Conservation (phyloP, 345 rosid species). For the Hibiscus trionum region DNA sequence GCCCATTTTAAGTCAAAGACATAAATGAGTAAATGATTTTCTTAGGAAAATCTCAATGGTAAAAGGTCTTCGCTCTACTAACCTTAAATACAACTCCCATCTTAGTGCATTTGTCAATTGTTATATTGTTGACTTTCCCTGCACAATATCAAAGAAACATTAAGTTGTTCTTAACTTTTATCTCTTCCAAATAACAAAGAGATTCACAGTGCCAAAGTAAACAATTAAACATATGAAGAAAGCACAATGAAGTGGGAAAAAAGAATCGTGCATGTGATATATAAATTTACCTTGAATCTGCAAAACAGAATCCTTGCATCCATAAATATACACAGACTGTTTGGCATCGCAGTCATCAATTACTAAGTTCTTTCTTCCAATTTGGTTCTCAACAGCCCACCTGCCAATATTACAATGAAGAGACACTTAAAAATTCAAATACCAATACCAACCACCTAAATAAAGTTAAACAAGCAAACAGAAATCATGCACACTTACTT, state of each 20-base stretch:
- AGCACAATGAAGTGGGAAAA: background rate
- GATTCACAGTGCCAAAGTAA: background rate
- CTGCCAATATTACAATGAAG: constrained; percentile 29
- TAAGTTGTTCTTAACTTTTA: constrained; percentile 4
- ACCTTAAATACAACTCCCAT: constrained; percentile 88
- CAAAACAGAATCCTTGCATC: constrained; percentile 97
- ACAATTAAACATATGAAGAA: constrained; percentile 1
- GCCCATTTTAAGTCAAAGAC: constrained; percentile 14
- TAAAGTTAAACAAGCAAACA: background rate
- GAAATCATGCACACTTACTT: constrained; percentile 45
- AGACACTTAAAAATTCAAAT: constrained; percentile 15
- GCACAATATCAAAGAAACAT: constrained; percentile 23
- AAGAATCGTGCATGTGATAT: background rate
- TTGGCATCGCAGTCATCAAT: constrained; percentile 89
- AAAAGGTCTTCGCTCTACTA: constrained; percentile 25
- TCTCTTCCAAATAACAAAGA: background rate
- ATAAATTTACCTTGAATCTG: constrained; percentile 67
- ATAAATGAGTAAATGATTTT: constrained; percentile 11
- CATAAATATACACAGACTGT: constrained; percentile 81
- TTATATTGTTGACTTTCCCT: constrained; percentile 98
- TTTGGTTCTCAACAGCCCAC: constrained; percentile 96
- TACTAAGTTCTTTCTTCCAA: constrained; percentile 73
- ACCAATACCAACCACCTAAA: constrained; percentile 9
- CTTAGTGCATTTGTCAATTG: constrained; percentile 90
- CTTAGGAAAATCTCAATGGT: background rate